phyloP scores from a whole-genome alignment of 176 grass and related monocot species.

The Sorghum bicolor region Sorghum_bicolor_NCBIv3 NC_012875.2:56046001-56046500 shows the following conservation, averaged over 20 bases:
- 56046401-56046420: background rate
- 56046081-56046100: constrained; percentile 84
- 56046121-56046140: constrained; percentile 90
- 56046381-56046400: background rate
- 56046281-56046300: constrained; percentile 48
- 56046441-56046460: background rate
- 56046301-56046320: constrained; percentile 39
- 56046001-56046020: background rate
- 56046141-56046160: constrained; percentile 90
- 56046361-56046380: constrained; percentile 62
- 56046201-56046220: constrained; percentile 55
- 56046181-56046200: constrained; percentile 71
- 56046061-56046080: constrained; percentile 72
- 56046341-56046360: constrained; percentile 74
- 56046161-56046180: constrained; percentile 54
- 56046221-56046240: constrained; percentile 81
- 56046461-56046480: background rate
- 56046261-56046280: constrained; percentile 59
- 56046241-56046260: constrained; percentile 65
- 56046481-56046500: background rate
- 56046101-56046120: constrained; percentile 80
- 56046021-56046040: background rate
- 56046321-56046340: constrained; percentile 66
- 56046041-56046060: background rate
- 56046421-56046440: background rate